Conservation (phyloP, 306 rosid genomes). For the Clitoria ternatea region DNA sequence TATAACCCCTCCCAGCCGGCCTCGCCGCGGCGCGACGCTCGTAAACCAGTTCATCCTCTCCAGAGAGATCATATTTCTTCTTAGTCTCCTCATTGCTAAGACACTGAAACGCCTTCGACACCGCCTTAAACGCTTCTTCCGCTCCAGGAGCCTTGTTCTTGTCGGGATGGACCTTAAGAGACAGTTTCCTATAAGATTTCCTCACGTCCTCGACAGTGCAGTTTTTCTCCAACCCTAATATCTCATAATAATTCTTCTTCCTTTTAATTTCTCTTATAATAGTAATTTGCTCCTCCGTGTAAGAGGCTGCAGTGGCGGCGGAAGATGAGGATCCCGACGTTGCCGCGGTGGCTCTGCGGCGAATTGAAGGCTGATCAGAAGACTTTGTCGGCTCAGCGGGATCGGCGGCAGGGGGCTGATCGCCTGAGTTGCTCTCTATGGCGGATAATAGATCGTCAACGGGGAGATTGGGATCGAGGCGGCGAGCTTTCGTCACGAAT, state of each 20-base stretch:
- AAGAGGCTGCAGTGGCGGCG: constrained; percentile 40
- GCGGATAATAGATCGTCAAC: constrained; percentile 59
- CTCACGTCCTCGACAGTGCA: constrained; percentile 80
- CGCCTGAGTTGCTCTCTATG: constrained; percentile 23
- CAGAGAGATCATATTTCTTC: constrained; percentile 66
- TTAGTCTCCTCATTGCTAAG: constrained; percentile 64
- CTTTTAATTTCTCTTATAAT: constrained; percentile 67
- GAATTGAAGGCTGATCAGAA: constrained; percentile 58
- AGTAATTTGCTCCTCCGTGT: constrained; percentile 65
- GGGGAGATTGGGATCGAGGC: constrained; percentile 72
- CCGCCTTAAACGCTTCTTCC: constrained; percentile 85
- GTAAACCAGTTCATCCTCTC: constrained; percentile 64
- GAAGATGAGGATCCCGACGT: not conserved
- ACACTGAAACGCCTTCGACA: constrained; percentile 94
- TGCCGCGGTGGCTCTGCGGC: constrained; percentile 39
- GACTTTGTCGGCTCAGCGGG: constrained; percentile 10
- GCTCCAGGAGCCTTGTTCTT: constrained; percentile 92
- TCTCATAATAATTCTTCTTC: constrained; percentile 82
- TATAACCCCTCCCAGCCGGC: constrained; percentile 42
- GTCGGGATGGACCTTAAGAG: constrained; percentile 94
- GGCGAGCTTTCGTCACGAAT: constrained; percentile 75
- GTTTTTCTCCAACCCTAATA: constrained; percentile 80
- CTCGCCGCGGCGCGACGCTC: constrained; percentile 57
- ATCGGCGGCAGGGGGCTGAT: constrained; percentile 25
- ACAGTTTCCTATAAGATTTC: constrained; percentile 75